phyloP scores from a whole-genome alignment of 768 basidiomycete genomes.

The Amanita pseudoporphyria region DNA sequence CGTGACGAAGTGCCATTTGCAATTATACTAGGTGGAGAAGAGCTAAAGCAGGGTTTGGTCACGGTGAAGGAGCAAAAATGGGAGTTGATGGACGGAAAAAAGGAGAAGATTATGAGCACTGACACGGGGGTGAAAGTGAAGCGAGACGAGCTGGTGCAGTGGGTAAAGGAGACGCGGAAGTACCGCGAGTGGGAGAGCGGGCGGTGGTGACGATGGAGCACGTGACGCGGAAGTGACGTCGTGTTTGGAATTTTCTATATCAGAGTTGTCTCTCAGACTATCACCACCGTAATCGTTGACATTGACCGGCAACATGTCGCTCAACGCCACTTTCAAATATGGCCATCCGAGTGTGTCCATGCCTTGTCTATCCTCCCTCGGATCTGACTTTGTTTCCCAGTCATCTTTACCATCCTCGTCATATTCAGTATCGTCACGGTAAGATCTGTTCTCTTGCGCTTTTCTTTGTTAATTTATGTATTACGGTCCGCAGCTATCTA shows the following conservation, averaged over 20 bases:
- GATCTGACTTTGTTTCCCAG: constrained; percentile 18
- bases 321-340: constrained; percentile 30
- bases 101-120: constrained; percentile 50
- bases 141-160: constrained; percentile 50
- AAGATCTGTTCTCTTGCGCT: background rate
- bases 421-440: constrained; percentile 64
- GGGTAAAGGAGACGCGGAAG: constrained; percentile 43
- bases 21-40: constrained; percentile 82
- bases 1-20: constrained; percentile 90
- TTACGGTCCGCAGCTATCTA: constrained; percentile 37
- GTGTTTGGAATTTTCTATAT: background rate
- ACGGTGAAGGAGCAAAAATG: constrained; percentile 88
- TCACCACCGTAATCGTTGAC: too few relatives aligned
- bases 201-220: constrained; percentile 1
- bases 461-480: background rate
- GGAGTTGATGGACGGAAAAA: constrained; percentile 66
- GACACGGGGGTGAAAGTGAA: constrained; percentile 61
- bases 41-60: constrained; percentile 76
- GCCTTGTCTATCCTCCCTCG: background rate
- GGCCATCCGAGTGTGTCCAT: constrained; percentile 44
- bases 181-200: constrained; percentile 35
- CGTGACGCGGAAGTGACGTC: constrained; percentile 5
- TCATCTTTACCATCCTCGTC: constrained; percentile 44
- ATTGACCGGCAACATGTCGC: constrained; percentile 7
- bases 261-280: too few relatives aligned